Percentiles rank a stretch among this genome's conserved stretches.
Evolutionary conservation across 1,284 basidiomycete genomes (phyloP).

Genomic region (Acaromyces ingoldii): DNA sequence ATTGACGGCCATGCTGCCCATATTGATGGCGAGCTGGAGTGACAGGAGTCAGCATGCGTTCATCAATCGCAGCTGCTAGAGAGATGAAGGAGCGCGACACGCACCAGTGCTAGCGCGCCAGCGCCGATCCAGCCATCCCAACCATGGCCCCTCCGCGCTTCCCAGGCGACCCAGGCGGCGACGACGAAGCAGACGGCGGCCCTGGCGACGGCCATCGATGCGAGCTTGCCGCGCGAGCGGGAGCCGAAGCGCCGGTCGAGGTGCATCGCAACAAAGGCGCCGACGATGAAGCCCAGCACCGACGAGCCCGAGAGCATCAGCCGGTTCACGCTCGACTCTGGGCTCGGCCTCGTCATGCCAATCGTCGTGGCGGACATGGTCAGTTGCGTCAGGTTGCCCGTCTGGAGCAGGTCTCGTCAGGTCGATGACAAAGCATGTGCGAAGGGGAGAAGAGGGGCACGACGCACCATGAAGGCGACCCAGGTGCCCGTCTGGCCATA

Average conservation of each 20-base stretch:
- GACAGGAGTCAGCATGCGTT: not conserved
- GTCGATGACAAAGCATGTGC: not conserved
- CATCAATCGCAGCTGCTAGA: not conserved
- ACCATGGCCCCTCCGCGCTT: no score
- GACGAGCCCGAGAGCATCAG: not conserved
- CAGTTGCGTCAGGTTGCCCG: conserved; percentile 10
- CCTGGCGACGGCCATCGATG: not conserved
- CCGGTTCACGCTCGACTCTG: not conserved
- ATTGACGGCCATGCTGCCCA: conserved; percentile 5
- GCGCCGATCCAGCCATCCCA: not conserved
- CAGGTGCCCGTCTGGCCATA: conserved; percentile 3
- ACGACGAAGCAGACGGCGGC: not conserved
- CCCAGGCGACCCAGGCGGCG: not conserved
- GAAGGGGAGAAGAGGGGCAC: not conserved
- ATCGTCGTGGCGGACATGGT: not conserved
- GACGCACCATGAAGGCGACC: conserved; percentile 7
- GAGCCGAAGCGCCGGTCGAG: not conserved
- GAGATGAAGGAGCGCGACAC: not conserved
- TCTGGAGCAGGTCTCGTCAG: not conserved
- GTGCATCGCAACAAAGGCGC: not conserved
- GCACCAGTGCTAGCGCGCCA: not conserved
- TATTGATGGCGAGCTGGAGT: not conserved
- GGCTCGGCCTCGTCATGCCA: not conserved
- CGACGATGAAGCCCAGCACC: conserved; percentile 4
- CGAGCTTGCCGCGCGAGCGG: not conserved